Evolutionary conservation across 108 stramenopile species (phyloP).

Genomic region (Nannochloropsis gaditana): DNA sequence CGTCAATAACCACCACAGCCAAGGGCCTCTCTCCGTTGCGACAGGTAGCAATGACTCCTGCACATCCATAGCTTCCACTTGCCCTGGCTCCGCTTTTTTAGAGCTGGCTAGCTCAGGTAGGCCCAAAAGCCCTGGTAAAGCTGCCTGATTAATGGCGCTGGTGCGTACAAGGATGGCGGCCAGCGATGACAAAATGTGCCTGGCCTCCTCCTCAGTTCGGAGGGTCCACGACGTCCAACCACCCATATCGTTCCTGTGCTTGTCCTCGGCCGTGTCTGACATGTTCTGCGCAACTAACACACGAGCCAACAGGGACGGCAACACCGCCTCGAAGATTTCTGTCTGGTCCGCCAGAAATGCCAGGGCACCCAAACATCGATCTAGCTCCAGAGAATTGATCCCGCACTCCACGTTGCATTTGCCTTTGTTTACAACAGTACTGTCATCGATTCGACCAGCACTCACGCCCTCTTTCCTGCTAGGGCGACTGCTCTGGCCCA

Average conservation of each 20-base stretch:
- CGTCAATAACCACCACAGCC: background rate
- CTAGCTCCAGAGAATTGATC: background rate
- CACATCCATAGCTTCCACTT: background rate
- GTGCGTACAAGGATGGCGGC: background rate
- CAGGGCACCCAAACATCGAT: background rate
- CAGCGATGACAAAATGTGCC: background rate
- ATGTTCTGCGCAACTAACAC: background rate
- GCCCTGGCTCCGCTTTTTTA: background rate
- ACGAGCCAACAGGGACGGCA: background rate
- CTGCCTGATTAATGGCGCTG: background rate
- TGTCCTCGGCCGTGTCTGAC: too few relatives aligned
- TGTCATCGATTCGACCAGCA: too few relatives aligned
- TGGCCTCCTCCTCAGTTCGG: background rate
- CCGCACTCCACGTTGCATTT: background rate
- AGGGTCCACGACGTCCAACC: too few relatives aligned
- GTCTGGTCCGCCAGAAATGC: background rate
- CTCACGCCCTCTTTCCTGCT: too few relatives aligned
- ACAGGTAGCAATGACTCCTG: background rate
- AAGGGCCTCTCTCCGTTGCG: background rate
- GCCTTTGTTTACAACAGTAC: background rate
- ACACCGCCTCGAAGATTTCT: background rate
- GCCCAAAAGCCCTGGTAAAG: background rate
- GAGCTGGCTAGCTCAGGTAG: background rate
- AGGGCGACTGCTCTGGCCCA: too few relatives aligned
- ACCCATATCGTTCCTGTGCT: too few relatives aligned